Conservation (phyloP, 2,329 filamentous ascomycete genomes). For the Tolypocladium nubicola region DNA sequence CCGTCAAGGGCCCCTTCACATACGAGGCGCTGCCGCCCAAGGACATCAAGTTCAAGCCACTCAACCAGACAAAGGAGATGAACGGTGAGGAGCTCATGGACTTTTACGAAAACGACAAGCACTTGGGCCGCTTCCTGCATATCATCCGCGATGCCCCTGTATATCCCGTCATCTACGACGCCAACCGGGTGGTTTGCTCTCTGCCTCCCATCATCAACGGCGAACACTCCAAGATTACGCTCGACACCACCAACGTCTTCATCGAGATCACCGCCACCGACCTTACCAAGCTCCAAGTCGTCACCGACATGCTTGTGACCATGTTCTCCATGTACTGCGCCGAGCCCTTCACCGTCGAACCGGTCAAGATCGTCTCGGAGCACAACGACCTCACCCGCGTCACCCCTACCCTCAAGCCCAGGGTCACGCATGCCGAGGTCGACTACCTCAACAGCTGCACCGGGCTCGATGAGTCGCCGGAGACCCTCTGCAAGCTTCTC, state of each 20-base stretch:
- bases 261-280: slow-evolving; percentile 97
- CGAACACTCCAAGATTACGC: slow-evolving; percentile 89
- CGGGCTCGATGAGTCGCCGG: slow-evolving; percentile 64
- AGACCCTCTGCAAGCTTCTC: slow-evolving; percentile 68
- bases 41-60: slow-evolving; percentile 79
- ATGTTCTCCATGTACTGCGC: slow-evolving; percentile 94
- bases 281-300: slow-evolving; percentile 90
- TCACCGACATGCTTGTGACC: slow-evolving; percentile 87
- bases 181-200: slow-evolving; percentile 78
- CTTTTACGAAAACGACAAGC: slow-evolving; percentile 91
- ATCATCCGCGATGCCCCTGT: slow-evolving; percentile 91
- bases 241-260: slow-evolving; percentile 86
- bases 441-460: slow-evolving; percentile 92
- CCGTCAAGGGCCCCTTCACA: slow-evolving; percentile 85
- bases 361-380: slow-evolving; percentile 81
- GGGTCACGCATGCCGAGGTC: slow-evolving; percentile 70
- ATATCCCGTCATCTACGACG: slow-evolving; percentile 92
- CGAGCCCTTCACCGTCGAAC: slow-evolving; percentile 86
- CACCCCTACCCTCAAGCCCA: slow-evolving; percentile 70
- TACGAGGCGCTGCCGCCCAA: slow-evolving; percentile 90
- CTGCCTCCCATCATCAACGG: slow-evolving; percentile 97
- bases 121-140: slow-evolving; percentile 80
- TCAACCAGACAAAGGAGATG: slow-evolving; percentile 90
- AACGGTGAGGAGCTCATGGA: slow-evolving; percentile 80
- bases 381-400: slow-evolving; percentile 79